These are phyloP conservation scores for Centrapalus pauciflorus DNA, from an alignment of 129 eudicot species.

Conservation along the genomic window DNA sequence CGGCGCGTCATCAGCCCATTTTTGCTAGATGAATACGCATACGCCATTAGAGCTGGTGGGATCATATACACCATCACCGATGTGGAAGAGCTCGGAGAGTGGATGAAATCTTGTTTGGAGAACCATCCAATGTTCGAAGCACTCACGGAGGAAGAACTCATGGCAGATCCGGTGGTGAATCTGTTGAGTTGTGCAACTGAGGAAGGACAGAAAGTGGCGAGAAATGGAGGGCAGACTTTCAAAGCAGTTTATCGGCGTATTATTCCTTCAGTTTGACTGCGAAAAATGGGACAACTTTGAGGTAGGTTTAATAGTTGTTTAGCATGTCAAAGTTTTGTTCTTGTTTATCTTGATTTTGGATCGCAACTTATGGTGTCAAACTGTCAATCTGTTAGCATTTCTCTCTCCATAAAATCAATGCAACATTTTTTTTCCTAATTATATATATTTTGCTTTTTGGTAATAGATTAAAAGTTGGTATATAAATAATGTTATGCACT, in stretches of 20 bases:
- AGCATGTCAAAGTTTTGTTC: background rate
- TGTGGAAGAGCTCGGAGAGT: constrained; percentile 95
- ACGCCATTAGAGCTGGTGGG: constrained; percentile 69
- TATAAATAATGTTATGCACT: too few relatives aligned
- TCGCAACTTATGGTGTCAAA: constrained; percentile 4
- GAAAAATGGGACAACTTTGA: background rate
- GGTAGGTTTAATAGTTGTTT: background rate
- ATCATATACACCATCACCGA: constrained; percentile 91
- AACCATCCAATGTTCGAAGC: constrained; percentile 81
- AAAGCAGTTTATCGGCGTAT: constrained; percentile 75
- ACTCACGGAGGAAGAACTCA: constrained; percentile 55
- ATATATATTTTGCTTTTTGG: background rate
- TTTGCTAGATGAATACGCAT: constrained; percentile 89
- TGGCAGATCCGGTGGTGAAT: constrained; percentile 75
- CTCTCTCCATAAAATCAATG: too few relatives aligned
- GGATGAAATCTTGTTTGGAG: constrained; percentile 87
- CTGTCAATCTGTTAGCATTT: background rate
- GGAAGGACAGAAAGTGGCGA: constrained; percentile 89
- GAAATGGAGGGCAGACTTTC: constrained; percentile 86
- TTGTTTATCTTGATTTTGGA: constrained; percentile 7
- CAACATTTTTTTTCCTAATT: too few relatives aligned
- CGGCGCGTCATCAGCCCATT: constrained; percentile 84
- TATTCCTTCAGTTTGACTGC: constrained; percentile 15
- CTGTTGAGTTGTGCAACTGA: constrained; percentile 79
- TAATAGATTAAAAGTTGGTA: too few relatives aligned